These are phyloP conservation scores for Solanum aculeatissimum DNA, from an alignment of 305 asterid genomes.

Conservation along the genomic window DNA sequence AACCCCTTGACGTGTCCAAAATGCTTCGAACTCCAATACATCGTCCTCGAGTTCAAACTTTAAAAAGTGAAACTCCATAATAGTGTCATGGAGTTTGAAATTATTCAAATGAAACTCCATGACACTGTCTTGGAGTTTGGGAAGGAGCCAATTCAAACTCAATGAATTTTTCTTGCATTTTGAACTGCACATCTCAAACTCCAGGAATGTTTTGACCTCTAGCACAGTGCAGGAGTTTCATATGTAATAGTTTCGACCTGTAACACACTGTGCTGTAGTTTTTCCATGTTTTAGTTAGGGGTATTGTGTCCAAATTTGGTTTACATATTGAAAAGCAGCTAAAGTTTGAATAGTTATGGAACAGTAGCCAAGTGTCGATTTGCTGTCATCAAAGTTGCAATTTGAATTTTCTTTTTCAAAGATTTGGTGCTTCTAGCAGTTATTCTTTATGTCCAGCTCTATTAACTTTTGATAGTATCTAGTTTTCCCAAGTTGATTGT, in stretches of 20 bases:
- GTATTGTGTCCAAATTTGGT: not conserved
- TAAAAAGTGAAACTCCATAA: not conserved
- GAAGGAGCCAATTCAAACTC: not conserved
- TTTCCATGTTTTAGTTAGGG: not conserved
- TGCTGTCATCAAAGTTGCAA: not conserved
- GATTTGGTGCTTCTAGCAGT: not conserved
- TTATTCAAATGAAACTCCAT: not conserved
- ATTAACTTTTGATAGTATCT: not conserved
- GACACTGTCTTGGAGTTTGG: not conserved
- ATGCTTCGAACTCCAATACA: not conserved
- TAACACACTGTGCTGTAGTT: not conserved
- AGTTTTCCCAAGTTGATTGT: not conserved
- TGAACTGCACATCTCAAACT: not conserved
- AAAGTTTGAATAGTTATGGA: not conserved
- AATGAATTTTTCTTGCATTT: not conserved
- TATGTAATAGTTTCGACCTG: not conserved
- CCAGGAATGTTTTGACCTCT: not conserved
- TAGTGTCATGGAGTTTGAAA: not conserved
- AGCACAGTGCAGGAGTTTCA: not conserved
- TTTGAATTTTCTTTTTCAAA: not conserved
- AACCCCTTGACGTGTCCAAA: not conserved
- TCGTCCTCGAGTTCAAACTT: not conserved
- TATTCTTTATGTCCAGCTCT: not conserved
- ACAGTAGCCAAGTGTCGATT: not conserved
- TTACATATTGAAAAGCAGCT: not conserved